These are phyloP conservation scores for Teratosphaeria destructans DNA, from an alignment of 2,329 filamentous ascomycete genomes.

Conservation along the genomic window DNA sequence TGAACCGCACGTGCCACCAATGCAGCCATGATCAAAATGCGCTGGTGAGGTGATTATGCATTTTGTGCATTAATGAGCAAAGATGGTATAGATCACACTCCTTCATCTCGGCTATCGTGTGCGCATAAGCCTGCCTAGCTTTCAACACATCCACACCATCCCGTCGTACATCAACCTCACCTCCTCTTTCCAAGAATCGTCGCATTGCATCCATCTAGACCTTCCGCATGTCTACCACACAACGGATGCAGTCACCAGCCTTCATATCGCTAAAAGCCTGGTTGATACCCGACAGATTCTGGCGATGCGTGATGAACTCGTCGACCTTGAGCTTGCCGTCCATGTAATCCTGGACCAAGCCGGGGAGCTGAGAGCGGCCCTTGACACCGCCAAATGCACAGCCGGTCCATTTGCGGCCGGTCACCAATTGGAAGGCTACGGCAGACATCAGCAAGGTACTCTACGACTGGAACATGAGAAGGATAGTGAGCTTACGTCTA, in stretches of 20 bases:
- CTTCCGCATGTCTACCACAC: constrained; percentile 61
- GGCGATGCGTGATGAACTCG: constrained; percentile 97
- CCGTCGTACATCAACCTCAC: not conserved
- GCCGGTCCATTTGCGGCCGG: constrained; percentile 93
- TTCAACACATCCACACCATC: not conserved
- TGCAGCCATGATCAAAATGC: too few relatives aligned
- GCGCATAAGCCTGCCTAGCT: not conserved
- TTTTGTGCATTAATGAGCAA: too few relatives aligned
- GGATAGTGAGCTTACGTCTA: constrained; percentile 57
- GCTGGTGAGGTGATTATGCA: too few relatives aligned
- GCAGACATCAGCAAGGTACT: not conserved
- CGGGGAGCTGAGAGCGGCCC: constrained; percentile 82
- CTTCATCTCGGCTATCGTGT: not conserved
- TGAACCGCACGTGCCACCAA: too few relatives aligned
- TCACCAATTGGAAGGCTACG: constrained; percentile 93
- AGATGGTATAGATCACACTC: too few relatives aligned
- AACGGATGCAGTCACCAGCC: constrained; percentile 90
- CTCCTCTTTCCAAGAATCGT: too few relatives aligned
- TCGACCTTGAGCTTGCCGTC: constrained; percentile 89
- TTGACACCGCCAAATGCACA: constrained; percentile 98
- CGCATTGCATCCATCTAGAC: not conserved
- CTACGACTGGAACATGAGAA: not conserved
- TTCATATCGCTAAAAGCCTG: constrained; percentile 89
- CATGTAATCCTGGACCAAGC: constrained; percentile 82
- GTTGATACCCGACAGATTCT: constrained; percentile 76